phyloP scores from a whole-genome alignment of 2,329 filamentous ascomycete genomes.

The Epichloe gansuensis region DNA sequence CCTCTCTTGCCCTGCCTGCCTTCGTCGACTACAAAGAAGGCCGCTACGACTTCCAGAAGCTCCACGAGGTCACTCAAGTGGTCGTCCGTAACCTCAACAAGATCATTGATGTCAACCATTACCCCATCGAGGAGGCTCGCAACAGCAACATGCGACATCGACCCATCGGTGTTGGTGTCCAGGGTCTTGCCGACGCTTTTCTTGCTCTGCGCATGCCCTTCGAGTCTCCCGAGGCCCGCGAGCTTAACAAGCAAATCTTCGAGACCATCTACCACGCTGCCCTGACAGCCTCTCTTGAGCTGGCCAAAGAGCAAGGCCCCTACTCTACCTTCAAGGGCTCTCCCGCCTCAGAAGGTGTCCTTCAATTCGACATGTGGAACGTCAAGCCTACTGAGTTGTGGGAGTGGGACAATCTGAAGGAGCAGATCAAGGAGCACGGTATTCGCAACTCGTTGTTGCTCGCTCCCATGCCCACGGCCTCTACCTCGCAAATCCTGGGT shows the following conservation, averaged over 20 bases:
- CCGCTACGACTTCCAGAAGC: conserved; percentile 88
- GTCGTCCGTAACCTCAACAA: conserved; percentile 93
- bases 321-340: conserved; percentile 90
- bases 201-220: conserved; percentile 92
- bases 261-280: conserved; percentile 98
- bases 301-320: conserved; percentile 70
- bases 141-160: conserved; percentile 97
- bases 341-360: conserved; percentile 84
- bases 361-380: conserved; percentile 98
- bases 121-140: conserved; percentile 85
- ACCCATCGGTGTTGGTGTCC: conserved; percentile 91
- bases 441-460: conserved; percentile 91
- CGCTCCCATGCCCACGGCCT: conserved; percentile 95
- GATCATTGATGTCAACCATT: conserved; percentile 97
- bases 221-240: conserved; percentile 84
- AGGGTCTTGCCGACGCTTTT: conserved; percentile 96
- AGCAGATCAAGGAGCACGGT: conserved; percentile 82
- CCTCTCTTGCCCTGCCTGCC: conserved; percentile 80
- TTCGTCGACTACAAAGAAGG: conserved; percentile 79
- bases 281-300: conserved; percentile 73
- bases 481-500: conserved; percentile 92
- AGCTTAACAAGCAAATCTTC: conserved; percentile 96
- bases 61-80: conserved; percentile 87
- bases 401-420: conserved; percentile 88
- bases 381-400: conserved; percentile 87